Base-by-base conservation (phyloP, 2,329 filamentous ascomycete genomes). In the Fusarium albosuccineum region DNA sequence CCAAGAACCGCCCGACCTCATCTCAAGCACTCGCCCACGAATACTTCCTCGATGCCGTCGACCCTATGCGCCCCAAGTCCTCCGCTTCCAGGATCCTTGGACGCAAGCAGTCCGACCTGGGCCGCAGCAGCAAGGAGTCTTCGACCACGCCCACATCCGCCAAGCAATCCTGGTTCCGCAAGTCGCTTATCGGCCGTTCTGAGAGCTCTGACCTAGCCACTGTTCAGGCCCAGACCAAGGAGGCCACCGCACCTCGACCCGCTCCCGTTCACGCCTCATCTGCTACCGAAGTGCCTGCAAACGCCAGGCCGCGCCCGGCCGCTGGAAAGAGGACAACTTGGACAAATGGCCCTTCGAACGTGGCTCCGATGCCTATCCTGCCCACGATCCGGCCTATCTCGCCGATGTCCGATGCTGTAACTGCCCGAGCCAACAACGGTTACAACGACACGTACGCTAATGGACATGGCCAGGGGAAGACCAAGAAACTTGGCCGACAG, bases 131-230 rank as follows among this genome's bases (percentile, higher is more conserved):
- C 22, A 92, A 91, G 77, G 91, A 96, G 48, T 70, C 75, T 14
- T 63, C 73, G 9, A 85, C 85, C 1, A 84, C 90, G 9, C 85
- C 91, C 9, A 85, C 92, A 16, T 87, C 91, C 2, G 88, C 92
- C 6, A 97, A 97, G 82, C 92, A 92, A 26, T 98, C 95, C 0
- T 99, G 96, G 96, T 97, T 99, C 81, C 89, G 96, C 70, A 94
- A 97, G 77, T 98, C 96, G 11, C 85, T 99, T 60, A 97, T 97
- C 74, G 91, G 92, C 59, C 88, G 92, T 61, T 89, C 91, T 45
- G 91, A 93, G 48, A 90, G 85, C 70, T 83, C 88, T 10, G 90
- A 92, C 55, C 83, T 86, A n/a, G 81, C 88, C 9, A 75, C 81
- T 4, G 78, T 83, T 16, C 80, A 83, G 55, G 73, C 82, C 14